Percentiles rank a stretch among this genome's conserved stretches.
These are phyloP conservation scores for Cryptomeria japonica DNA, from an alignment of 75 land plant species.

Conservation along the genomic window DNA sequence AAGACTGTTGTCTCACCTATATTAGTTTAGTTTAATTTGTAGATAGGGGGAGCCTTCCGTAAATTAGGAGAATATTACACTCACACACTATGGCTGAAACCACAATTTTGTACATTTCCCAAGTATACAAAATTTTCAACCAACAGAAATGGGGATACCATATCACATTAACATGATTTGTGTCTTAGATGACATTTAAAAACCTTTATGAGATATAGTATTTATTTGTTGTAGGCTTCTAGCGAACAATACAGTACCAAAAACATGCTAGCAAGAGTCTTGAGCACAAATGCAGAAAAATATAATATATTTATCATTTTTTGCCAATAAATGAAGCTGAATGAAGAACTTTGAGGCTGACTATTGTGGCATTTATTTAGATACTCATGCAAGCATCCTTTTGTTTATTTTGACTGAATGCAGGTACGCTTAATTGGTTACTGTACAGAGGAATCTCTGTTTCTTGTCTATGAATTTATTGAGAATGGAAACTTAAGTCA, in stretches of 20 bases:
- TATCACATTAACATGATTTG: neutral
- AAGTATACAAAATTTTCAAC: no score
- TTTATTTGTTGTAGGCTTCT: neutral
- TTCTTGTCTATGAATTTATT: constrained; percentile 88
- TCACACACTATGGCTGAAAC: no score
- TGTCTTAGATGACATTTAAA: neutral
- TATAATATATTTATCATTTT: neutral
- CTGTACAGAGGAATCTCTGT: constrained; percentile 79
- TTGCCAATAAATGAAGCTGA: neutral
- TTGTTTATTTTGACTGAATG: constrained; percentile 8
- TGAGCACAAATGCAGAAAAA: neutral
- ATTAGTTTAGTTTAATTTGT: no score
- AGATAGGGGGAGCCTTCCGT: no score
- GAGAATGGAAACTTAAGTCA: constrained; percentile 93
- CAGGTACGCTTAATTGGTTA: constrained; percentile 97
- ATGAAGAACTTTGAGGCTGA: neutral
- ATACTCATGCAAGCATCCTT: neutral
- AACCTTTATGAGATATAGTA: neutral
- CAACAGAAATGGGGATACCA: neutral
- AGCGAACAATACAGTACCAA: neutral
- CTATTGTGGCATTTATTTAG: neutral
- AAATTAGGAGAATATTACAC: no score
- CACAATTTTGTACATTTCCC: no score
- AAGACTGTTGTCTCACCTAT: no score
- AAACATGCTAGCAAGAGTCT: neutral